Percentiles rank a stretch among this genome's conserved stretches.
phyloP scores from a whole-genome alignment of 75 land plant species.

The Pseudotsuga menziesii region DNA sequence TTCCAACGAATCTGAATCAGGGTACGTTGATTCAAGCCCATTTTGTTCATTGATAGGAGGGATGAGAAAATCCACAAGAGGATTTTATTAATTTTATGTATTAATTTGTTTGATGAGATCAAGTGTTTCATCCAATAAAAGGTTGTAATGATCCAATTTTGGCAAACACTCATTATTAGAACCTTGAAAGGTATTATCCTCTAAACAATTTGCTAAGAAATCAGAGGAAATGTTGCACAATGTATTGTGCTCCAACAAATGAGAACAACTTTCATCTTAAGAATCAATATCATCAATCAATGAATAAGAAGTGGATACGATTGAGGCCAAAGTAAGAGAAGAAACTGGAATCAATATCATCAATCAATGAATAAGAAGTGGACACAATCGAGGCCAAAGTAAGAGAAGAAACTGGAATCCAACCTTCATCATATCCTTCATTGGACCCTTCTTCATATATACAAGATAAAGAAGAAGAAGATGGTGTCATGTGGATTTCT shows the following conservation, averaged over 20 bases:
- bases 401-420: neutral
- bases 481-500: slow-evolving; percentile 1
- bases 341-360: neutral
- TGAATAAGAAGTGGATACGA: neutral
- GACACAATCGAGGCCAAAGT: neutral
- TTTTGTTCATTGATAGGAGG: slow-evolving; percentile 1
- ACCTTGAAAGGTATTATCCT: neutral
- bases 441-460: slow-evolving; percentile 5
- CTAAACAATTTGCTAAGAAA: neutral
- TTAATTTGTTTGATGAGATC: neutral
- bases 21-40: neutral
- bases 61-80: slow-evolving; percentile 1
- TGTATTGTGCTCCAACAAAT: neutral
- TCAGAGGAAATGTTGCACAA: neutral
- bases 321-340: neutral
- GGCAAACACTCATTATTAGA: neutral
- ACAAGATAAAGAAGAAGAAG: slow-evolving; percentile 6
- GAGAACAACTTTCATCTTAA: neutral
- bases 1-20: neutral
- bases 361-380: too few relatives aligned
- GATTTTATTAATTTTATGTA: neutral
- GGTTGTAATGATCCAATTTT: neutral
- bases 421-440: neutral
- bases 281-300: slow-evolving; percentile 9
- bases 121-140: neutral